Percentiles rank a stretch among this genome's conserved stretches.
Evolutionary conservation across 1,139 yeast species (phyloP).

Genomic region (Scheffersomyces parashehatae): DNA sequence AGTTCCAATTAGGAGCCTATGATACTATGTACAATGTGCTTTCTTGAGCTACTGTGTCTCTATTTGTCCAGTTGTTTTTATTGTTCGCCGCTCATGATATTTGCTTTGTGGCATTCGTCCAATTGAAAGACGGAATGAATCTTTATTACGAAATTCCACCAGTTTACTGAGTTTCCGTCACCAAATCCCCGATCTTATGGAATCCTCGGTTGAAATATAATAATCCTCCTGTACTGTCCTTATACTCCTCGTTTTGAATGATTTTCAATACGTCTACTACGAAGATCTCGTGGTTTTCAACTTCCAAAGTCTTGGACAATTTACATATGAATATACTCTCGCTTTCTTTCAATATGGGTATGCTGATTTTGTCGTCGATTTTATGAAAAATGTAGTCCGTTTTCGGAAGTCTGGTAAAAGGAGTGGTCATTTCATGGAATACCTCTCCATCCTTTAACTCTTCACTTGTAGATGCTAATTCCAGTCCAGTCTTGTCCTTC

Average conservation of each 20-base stretch:
- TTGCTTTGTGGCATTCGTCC: too few relatives aligned
- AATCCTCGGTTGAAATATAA: conserved; percentile 65
- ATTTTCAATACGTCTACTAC: conserved; percentile 68
- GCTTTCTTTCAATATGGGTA: conserved; percentile 63
- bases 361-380: conserved; percentile 21
- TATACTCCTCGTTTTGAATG: conserved; percentile 30
- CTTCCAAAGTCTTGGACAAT: conserved; percentile 50
- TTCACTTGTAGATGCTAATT: conserved; percentile 13
- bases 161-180: background rate
- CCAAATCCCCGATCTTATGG: conserved; percentile 50
- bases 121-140: too few relatives aligned
- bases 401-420: conserved; percentile 38
- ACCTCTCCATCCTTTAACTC: conserved; percentile 36
- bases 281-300: conserved; percentile 89
- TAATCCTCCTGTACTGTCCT: conserved; percentile 52
- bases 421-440: conserved; percentile 51
- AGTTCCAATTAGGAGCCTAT: too few relatives aligned
- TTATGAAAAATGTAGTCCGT: conserved; percentile 28
- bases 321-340: conserved; percentile 68
- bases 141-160: too few relatives aligned
- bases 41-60: too few relatives aligned
- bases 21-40: too few relatives aligned
- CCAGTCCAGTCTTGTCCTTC: conserved; percentile 12
- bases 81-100: too few relatives aligned
- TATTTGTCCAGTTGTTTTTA: too few relatives aligned